Evolutionary conservation across 495 filamentous ascomycete species (phyloP), one percentile per base, ranked within the genome.

Genomic region (Lindgomyces ingoldianus): DNA sequence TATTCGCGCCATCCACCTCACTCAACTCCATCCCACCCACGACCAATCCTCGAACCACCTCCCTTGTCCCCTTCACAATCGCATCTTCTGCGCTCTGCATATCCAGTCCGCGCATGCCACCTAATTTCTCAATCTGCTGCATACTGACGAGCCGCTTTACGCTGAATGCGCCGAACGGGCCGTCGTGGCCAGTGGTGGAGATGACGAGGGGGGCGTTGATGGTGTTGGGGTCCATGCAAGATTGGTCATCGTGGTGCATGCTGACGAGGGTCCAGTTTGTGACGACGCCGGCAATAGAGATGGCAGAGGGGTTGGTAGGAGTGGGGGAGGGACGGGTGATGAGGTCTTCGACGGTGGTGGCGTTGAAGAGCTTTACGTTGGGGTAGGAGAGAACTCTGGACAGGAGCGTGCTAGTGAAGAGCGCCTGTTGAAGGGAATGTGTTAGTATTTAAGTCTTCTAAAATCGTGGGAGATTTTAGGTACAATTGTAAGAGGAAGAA

Each of bases 351-450:
- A 96, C 91, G 24, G 86, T 80, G 42, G 91, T 96, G 45, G 91
- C 91, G 72, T 96, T 96, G 85, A 96, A 96, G 67, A 96, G 85
- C 84, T 96, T 96, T 75, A 96, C 83, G 77, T 96, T 96, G 58
- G 89, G 89, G 81, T 91, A 90, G 22, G 80, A 67, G 39, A 96
- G 80, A 16, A 96, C 91, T 75, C 86, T 87, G 58, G 86, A 87
- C 69, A 96, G 75, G 56, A 96, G 81, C 18, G 91, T 95, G 57
- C 87, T 90, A 25, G 91, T 96, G 79, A 96, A 95, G 52, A 94
- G 83, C 4, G 91, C 90, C 67, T 69, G 8, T 9, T 19, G 11
- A 14, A 8, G 6, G 45, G 18, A 8, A 48, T 8, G 52, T 52
- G 45, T n/a, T n/a, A n/a, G n/a, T n/a, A n/a, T n/a, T n/a, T n/a